These are phyloP conservation scores for Coniochaeta hoffmannii DNA, from an alignment of 2,329 filamentous ascomycete species.

Conservation along the genomic window DNA sequence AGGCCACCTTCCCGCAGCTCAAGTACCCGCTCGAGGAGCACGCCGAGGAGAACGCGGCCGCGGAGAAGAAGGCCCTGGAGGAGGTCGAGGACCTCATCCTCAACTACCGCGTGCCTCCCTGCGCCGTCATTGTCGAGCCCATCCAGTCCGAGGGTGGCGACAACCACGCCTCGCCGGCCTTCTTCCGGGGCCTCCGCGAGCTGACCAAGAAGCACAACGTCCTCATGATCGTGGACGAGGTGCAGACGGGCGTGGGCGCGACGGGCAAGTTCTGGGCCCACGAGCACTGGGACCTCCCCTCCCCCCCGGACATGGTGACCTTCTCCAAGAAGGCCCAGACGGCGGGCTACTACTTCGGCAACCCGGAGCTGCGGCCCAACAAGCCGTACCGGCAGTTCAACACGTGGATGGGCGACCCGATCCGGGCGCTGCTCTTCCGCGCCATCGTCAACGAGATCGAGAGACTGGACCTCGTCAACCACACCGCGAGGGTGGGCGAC, in stretches of 20 bases:
- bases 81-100: constrained; percentile 78
- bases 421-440: constrained; percentile 76
- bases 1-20: constrained; percentile 75
- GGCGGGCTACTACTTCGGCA: constrained; percentile 85
- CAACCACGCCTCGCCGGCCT: constrained; percentile 82
- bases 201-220: constrained; percentile 71
- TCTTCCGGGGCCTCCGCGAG: constrained; percentile 78
- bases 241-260: constrained; percentile 87
- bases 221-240: constrained; percentile 87
- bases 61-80: constrained; percentile 72
- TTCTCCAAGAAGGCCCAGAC: constrained; percentile 95
- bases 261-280: constrained; percentile 96
- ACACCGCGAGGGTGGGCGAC: constrained; percentile 70
- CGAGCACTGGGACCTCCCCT: constrained; percentile 79
- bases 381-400: constrained; percentile 96
- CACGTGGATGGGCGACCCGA: constrained; percentile 94
- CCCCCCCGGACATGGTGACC: constrained; percentile 86
- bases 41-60: constrained; percentile 69
- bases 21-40: constrained; percentile 83
- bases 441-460: constrained; percentile 79
- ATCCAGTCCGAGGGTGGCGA: constrained; percentile 92
- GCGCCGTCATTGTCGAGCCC: constrained; percentile 79
- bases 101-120: constrained; percentile 70
- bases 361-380: constrained; percentile 74
- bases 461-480: constrained; percentile 65